phyloP scores from a whole-genome alignment of 176 grass and related monocot species.

The Cenchrus americanus region DNA sequence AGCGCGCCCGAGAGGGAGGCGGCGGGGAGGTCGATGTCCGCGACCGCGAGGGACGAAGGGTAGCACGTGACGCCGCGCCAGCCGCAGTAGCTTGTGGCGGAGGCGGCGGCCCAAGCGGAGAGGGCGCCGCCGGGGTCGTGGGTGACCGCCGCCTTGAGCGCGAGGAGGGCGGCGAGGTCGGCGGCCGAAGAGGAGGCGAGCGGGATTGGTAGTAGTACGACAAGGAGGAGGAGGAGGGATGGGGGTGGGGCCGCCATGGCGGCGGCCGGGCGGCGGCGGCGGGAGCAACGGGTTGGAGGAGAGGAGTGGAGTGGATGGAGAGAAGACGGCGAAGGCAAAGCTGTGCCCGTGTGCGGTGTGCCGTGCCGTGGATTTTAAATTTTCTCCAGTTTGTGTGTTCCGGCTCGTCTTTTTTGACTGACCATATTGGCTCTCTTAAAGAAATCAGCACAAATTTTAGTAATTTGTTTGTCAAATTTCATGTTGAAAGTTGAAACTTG shows the following conservation, averaged over 20 bases:
- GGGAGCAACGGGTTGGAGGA: background rate
- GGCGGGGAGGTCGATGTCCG: constrained; percentile 44
- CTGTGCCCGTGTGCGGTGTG: no score
- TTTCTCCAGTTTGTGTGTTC: background rate
- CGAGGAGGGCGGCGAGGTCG: constrained; percentile 51
- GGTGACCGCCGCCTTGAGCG: constrained; percentile 51
- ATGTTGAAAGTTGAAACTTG: no score
- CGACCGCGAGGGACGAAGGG: constrained; percentile 33
- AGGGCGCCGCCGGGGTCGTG: constrained; percentile 51
- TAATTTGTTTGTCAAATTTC: no score
- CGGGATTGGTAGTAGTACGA: constrained; percentile 7
- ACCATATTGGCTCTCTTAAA: background rate
- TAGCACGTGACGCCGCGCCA: constrained; percentile 69
- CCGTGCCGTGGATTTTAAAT: constrained; percentile 21
- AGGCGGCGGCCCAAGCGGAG: constrained; percentile 41
- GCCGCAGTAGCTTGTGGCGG: constrained; percentile 35
- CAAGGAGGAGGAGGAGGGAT: background rate
- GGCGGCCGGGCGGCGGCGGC: background rate
- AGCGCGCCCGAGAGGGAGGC: constrained; percentile 50
- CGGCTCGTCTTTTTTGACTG: background rate
- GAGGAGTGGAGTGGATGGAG: constrained; percentile 2
- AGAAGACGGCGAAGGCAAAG: constrained; percentile 15
- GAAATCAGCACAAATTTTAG: no score
- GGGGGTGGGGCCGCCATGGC: constrained; percentile 40
- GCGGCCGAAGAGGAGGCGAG: background rate